Percentiles rank a stretch among this genome's conserved stretches.
Conservation (phyloP, 176 grass and related monocot species). For the Bonia amplexicaulis region DNA sequence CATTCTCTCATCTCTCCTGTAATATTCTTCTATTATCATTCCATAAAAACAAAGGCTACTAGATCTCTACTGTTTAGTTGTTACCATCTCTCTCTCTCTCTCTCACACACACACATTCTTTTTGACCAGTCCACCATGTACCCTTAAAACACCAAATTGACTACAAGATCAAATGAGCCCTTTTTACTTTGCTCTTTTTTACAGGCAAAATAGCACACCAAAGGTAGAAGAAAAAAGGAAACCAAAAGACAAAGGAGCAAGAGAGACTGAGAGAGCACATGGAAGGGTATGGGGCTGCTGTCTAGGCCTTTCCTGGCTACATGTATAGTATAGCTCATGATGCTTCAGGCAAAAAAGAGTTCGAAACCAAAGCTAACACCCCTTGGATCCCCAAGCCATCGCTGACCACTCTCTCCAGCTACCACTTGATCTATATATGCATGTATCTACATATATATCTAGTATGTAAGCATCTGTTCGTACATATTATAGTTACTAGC, state of each 20-base stretch:
- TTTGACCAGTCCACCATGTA: conserved; percentile 43
- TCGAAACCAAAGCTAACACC: background rate
- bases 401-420: conserved; percentile 20
- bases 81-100: background rate
- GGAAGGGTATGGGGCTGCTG: conserved; percentile 22
- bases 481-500: background rate
- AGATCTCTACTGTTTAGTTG: background rate
- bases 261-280: conserved; percentile 16
- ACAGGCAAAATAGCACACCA: conserved; percentile 11
- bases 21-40: conserved; percentile 30
- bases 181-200: conserved; percentile 10
- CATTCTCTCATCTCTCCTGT: conserved; percentile 1
- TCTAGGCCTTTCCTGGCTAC: conserved; percentile 19
- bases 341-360: conserved; percentile 19
- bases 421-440: background rate
- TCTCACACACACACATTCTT: background rate
- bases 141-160: background rate
- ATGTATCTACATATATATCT: background rate
- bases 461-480: background rate
- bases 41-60: conserved; percentile 15
- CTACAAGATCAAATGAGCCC: conserved; percentile 7
- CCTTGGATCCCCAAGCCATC: conserved; percentile 36
- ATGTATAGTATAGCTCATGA: conserved; percentile 20
- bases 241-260: conserved; percentile 17
- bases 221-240: conserved; percentile 19